Evolutionary conservation across 2,329 filamentous ascomycete genomes (phyloP).

Genomic region (Chaetomiaceae sp.): DNA sequence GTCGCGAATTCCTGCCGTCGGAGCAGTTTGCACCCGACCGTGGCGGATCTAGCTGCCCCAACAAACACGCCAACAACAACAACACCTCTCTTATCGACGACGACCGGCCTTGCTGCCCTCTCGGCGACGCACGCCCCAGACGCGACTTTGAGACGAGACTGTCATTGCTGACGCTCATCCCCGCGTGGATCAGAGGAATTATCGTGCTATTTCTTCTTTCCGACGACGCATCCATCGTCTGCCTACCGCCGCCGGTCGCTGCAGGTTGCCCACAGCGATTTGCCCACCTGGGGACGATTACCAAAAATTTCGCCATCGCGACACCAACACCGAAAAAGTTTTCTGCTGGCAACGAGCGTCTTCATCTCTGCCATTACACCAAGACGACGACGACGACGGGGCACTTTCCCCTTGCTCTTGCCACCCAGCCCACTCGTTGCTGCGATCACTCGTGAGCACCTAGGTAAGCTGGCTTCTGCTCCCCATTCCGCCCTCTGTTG

Average conservation of each 20-base stretch:
- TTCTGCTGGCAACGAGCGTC: not conserved
- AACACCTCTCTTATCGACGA: constrained; percentile 13
- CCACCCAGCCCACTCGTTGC: constrained; percentile 18
- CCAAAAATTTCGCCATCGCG: constrained; percentile 13
- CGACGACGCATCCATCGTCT: constrained; percentile 12
- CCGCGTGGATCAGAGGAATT: constrained; percentile 13
- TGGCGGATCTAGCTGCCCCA: constrained; percentile 14
- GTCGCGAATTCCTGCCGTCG: constrained; percentile 20
- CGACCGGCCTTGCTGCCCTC: constrained; percentile 17
- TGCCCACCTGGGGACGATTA: constrained; percentile 22
- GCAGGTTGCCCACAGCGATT: constrained; percentile 14
- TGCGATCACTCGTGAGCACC: constrained; percentile 24
- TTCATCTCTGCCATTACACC: constrained; percentile 4
- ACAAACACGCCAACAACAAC: constrained; percentile 2
- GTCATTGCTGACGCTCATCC: constrained; percentile 14
- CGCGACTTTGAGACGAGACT: constrained; percentile 11
- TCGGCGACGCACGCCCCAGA: constrained; percentile 17
- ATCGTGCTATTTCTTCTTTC: constrained; percentile 8
- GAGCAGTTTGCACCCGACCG: constrained; percentile 20
- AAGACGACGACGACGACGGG: constrained; percentile 22
- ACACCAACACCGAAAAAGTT: constrained; percentile 13
- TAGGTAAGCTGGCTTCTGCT: constrained; percentile 19
- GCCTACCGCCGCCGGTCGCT: constrained; percentile 7
- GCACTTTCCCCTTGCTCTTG: constrained; percentile 23
- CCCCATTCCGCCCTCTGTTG: constrained; percentile 1